Evolutionary conservation across 768 basidiomycete species (phyloP).

Genomic region (Lactarius trivialis): DNA sequence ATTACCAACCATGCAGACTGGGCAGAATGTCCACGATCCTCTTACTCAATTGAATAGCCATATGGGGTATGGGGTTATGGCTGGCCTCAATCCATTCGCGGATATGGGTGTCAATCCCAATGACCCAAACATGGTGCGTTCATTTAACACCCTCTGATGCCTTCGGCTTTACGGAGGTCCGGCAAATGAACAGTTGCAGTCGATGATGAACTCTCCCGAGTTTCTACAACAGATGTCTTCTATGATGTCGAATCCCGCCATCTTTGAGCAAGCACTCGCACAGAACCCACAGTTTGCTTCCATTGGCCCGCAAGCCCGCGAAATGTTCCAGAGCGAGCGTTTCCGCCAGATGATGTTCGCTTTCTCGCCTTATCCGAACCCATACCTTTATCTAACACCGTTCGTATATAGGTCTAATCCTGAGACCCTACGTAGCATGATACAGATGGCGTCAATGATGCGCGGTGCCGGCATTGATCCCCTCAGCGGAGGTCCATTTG

Average conservation of each 20-base stretch:
- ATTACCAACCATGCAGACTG: constrained; percentile 83
- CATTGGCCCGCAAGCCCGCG: constrained; percentile 76
- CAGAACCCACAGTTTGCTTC: constrained; percentile 69
- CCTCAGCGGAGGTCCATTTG: constrained; percentile 16
- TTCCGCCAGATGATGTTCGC: constrained; percentile 70
- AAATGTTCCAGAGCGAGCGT: constrained; percentile 67
- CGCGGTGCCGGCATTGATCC: constrained; percentile 35
- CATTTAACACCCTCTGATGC: neutral
- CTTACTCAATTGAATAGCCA: constrained; percentile 77
- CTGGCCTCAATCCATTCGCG: constrained; percentile 87
- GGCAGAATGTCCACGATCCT: constrained; percentile 83
- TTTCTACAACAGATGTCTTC: constrained; percentile 84
- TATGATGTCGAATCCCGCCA: constrained; percentile 82
- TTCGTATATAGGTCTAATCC: constrained; percentile 60
- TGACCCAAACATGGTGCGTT: constrained; percentile 87
- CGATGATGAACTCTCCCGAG: constrained; percentile 78
- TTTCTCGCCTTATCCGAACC: neutral
- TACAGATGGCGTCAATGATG: constrained; percentile 62
- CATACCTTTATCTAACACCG: neutral
- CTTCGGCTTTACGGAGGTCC: neutral
- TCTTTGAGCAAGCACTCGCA: constrained; percentile 81
- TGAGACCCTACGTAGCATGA: constrained; percentile 63
- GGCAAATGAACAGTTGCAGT: constrained; percentile 52
- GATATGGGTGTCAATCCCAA: constrained; percentile 86
- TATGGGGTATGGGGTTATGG: constrained; percentile 71